Evolutionary conservation across 1,284 basidiomycete genomes (phyloP).

Genomic region (Ganoderma multipileum): DNA sequence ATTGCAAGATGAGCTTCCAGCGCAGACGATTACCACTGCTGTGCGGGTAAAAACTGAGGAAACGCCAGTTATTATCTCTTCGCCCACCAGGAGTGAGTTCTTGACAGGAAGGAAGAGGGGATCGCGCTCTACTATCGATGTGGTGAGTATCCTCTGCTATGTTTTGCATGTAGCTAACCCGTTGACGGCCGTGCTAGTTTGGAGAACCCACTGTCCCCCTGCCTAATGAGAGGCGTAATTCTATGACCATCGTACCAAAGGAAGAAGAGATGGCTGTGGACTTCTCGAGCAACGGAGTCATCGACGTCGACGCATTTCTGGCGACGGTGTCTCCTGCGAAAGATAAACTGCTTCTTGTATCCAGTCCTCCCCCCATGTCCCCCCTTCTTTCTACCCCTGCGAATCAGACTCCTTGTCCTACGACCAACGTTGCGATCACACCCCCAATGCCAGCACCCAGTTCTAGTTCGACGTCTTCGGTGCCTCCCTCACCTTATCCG

Average conservation of each 20-base stretch:
- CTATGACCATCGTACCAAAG: neutral
- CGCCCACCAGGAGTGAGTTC: slow-evolving; percentile 8
- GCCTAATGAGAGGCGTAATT: neutral
- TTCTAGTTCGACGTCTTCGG: neutral
- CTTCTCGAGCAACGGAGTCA: neutral
- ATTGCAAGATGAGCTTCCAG: slow-evolving; percentile 14
- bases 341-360: neutral
- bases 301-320: slow-evolving; percentile 9
- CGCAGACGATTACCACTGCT: slow-evolving; percentile 1
- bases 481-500: neutral
- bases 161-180: too few relatives aligned
- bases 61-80: slow-evolving; percentile 6
- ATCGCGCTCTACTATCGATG: slow-evolving; percentile 26
- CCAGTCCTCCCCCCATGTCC: slow-evolving; percentile 2
- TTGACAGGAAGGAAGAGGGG: slow-evolving; percentile 13
- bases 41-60: slow-evolving; percentile 23
- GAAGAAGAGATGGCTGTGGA: slow-evolving; percentile 1
- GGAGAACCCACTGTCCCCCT: slow-evolving; percentile 20
- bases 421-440: neutral
- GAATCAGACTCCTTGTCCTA: neutral
- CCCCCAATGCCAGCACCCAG: neutral
- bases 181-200: slow-evolving; percentile 11
- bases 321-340: neutral
- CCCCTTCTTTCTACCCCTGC: neutral
- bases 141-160: slow-evolving; percentile 15